Conservation (phyloP, 129 eudicot genomes). For the Lactuca sativa region DNA sequence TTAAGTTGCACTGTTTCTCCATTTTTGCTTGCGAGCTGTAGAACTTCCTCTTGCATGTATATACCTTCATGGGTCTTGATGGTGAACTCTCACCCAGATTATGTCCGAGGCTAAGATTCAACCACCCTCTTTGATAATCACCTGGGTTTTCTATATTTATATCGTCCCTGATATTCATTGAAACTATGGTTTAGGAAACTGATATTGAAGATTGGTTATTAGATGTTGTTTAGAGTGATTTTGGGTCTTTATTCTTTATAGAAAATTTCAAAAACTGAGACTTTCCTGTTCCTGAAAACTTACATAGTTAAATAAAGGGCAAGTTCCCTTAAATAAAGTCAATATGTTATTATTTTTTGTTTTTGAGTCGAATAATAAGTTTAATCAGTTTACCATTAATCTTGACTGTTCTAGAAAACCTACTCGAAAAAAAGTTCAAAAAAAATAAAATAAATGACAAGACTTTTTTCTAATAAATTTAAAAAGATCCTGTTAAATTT, state of each 20-base stretch:
- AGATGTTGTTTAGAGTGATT: constrained; percentile 8
- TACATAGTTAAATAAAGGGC: no score
- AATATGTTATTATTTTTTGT: no score
- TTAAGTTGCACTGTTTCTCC: constrained; percentile 29
- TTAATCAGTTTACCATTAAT: no score
- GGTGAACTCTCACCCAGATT: constrained; percentile 37
- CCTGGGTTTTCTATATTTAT: constrained; percentile 20
- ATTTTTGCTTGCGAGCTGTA: constrained; percentile 69
- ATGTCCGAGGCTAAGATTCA: constrained; percentile 62
- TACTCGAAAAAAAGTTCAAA: no score
- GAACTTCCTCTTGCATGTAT: constrained; percentile 60
- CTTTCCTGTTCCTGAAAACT: no score
- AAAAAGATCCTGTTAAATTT: constrained; percentile 1
- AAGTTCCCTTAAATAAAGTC: no score
- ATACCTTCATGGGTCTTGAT: constrained; percentile 50
- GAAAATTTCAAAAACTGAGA: no score
- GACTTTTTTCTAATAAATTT: no score
- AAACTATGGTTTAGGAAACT: background rate
- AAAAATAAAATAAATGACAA: no score
- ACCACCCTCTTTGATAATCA: constrained; percentile 47
- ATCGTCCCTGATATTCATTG: constrained; percentile 38
- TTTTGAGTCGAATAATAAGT: no score
- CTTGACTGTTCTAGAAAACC: no score
- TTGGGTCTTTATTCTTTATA: background rate
- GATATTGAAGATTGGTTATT: constrained; percentile 1